Evolutionary conservation across 352 stramenopile species (phyloP), one percentile per base, ranked within the genome.

Genomic region (Lagenidium sp.): DNA sequence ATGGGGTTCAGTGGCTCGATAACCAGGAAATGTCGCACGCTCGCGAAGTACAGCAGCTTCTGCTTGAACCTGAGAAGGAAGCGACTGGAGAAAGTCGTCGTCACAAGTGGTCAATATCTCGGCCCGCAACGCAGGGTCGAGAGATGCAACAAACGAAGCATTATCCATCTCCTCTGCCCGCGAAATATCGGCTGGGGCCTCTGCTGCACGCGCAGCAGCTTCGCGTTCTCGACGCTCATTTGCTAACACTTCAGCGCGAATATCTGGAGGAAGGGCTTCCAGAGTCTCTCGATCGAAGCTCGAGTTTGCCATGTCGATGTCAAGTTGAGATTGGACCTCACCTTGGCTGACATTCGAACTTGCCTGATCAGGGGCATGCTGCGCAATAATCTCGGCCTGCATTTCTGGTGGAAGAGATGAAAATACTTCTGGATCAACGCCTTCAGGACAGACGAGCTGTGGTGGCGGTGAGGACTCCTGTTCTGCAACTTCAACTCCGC

Each of bases 131-230:
- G 98, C 94, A 15, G 94, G 93, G 4, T 90, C 78, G 6, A 99
- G 51, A 3, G 96, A 98, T 4, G 95, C 95, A 7, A 99, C 74
- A 65, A 98, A 98, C 8, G 90, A 98, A 23, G 94, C 95, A 65
- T 98, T 98, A 61, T 99, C 96, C 94, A 99, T 98, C 39, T 99
- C 95, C 67, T 98, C 83, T 18, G 95, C 96, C 35, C 94, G 89
- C 13, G 92, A 96, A 5, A 95, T 94, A 63, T 98, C 95, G 12
- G 87, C 76, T 40, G 88, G 72, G 12, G 80, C 71, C 23, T 58
- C 65, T 13, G 83, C 69, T 12, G 77, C 65, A 24, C 78, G 68
- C 32, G 79, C 67, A 44, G 72, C 57, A 47, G 76, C 62, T 62
- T 93, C 76, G 18, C 94, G 73, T 58, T 98, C 89, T 13, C 88